Evolutionary conservation across 2,329 filamentous ascomycete species (phyloP), one percentile per base, ranked within the genome.

Genomic region (Rhynchosporium graminicola): DNA sequence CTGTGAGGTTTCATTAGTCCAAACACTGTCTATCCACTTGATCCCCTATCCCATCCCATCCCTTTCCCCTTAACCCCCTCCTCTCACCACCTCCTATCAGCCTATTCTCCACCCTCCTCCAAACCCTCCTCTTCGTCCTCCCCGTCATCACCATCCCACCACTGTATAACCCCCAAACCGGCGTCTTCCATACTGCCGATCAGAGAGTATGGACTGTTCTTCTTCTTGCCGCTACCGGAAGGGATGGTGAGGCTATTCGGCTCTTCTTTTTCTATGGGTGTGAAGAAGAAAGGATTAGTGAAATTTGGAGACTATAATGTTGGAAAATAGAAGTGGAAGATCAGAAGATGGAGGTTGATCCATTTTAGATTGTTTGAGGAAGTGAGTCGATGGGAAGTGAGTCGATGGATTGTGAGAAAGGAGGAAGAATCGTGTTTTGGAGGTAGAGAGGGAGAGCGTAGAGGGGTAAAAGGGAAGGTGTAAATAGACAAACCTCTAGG

Each of bases 141-240:
- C 8, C 48, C 65, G n/a, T 65, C 65, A 8, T 63, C 68, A 0
- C 63, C 68, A 64, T 87, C 83, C 85, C 85, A 88, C 86, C 86
- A 89, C 56, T 87, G 72, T 68, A 83, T 87, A 15, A 84, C 81
- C 1, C 86, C 86, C 1, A 89, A 75, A 3, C 86, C 86, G 58
- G 84, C 80, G 56, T 81, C 81, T 57, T 83, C 83, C 86, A 89
- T 88, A 68, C 80, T 84, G 7, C 83, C 86, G 63, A 80, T 85
- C 67, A 94, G 83, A 65, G 81, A 82, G 78, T 92, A 95, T 0
- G 90, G 89, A 4, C 90, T 86, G 64, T 82, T 83, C 69, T 81
- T 79, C 40, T 38, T 54, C 51, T 54, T 54, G 36, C 51, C 51
- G 20, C 51, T 54, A 20, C 51, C 51, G 36, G 38, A 6, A 3